A percentile compares a stretch with the other conserved stretches of the same genome.
phyloP scores from a whole-genome alignment of 2,329 filamentous ascomycete species.

The Colletotrichum camelliae region DNA sequence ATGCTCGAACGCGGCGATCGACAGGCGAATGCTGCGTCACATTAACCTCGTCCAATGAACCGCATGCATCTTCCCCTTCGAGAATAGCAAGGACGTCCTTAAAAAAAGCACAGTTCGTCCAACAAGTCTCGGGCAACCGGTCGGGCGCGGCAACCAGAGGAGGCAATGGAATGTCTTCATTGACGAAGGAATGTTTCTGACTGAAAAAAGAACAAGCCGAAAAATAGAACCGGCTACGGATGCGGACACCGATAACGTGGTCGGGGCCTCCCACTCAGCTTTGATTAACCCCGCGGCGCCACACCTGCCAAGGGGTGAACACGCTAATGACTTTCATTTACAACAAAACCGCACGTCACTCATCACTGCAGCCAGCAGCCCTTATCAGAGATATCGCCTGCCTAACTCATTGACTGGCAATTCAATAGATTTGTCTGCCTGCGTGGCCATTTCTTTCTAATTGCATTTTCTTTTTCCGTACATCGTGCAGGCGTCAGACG shows the following conservation, averaged over 20 bases:
- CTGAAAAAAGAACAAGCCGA: neutral
- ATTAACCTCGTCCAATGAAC: neutral
- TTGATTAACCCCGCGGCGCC: constrained; percentile 19
- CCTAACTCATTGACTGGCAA: neutral
- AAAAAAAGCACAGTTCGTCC: neutral
- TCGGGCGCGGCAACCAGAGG: constrained; percentile 1
- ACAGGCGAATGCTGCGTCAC: neutral
- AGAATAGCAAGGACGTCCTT: neutral
- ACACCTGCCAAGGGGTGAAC: neutral
- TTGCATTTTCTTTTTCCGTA: neutral
- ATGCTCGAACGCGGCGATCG: constrained; percentile 18
- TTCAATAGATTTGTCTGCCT: neutral
- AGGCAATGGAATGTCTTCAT: neutral
- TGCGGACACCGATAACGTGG: constrained; percentile 2
- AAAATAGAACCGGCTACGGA: constrained; percentile 1
- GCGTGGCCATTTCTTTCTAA: neutral
- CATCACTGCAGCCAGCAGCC: neutral
- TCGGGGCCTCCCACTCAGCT: neutral
- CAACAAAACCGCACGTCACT: constrained; percentile 12
- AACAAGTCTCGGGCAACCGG: neutral
- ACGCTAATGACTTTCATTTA: constrained; percentile 4
- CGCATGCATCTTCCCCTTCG: neutral
- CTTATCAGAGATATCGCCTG: neutral
- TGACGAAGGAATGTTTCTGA: constrained; percentile 1
- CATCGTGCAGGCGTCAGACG: neutral